Percentiles rank a stretch among this genome's conserved stretches.
Conservation (phyloP, 306 rosid genomes). For the Vigna nakashimae region DNA sequence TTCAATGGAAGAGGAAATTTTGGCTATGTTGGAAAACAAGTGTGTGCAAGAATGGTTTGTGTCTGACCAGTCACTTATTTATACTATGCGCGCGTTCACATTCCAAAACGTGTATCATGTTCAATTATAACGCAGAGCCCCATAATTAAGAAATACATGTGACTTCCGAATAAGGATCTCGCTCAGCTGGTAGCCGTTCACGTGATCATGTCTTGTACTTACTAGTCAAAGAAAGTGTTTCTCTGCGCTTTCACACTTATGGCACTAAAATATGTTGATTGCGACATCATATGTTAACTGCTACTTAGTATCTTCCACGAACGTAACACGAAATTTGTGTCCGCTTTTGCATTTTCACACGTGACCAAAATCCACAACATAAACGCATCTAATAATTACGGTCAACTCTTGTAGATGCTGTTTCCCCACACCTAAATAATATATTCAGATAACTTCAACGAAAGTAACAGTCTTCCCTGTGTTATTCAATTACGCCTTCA, state of each 20-base stretch:
- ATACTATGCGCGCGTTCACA: slow-evolving; percentile 22
- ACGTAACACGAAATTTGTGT: slow-evolving; percentile 33
- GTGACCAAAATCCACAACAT: slow-evolving; percentile 27
- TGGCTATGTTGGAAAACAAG: slow-evolving; percentile 3
- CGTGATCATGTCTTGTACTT: not conserved
- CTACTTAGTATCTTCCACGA: slow-evolving; percentile 29
- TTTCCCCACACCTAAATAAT: not conserved
- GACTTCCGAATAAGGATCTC: slow-evolving; percentile 25
- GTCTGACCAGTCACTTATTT: slow-evolving; percentile 7
- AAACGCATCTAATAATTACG: not conserved
- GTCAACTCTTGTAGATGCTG: not conserved
- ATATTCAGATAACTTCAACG: not conserved
- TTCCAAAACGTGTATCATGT: slow-evolving; percentile 41
- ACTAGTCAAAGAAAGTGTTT: slow-evolving; percentile 30
- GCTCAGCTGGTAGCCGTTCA: not conserved
- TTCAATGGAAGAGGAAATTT: not conserved
- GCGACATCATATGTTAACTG: not conserved
- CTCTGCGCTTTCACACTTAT: not conserved
- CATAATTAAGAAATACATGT: not conserved
- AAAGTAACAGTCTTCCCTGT: too few relatives aligned
- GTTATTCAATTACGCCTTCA: not conserved
- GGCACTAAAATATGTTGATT: too few relatives aligned
- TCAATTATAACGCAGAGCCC: not conserved
- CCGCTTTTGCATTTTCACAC: not conserved
- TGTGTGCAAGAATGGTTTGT: slow-evolving; percentile 1